Base-by-base conservation (phyloP, 345 rosid genomes). In the Brassica carinata region DNA sequence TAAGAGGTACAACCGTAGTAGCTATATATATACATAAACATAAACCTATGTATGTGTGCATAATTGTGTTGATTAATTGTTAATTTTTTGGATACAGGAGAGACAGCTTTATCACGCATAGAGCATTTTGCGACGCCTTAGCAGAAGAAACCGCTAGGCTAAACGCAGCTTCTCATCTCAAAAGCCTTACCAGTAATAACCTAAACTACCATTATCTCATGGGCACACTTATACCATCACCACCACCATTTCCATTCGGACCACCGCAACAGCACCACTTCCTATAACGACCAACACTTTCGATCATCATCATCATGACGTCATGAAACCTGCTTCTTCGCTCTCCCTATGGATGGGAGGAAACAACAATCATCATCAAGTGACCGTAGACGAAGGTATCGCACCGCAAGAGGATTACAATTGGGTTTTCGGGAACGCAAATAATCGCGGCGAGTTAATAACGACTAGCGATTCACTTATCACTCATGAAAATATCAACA, bases 71-170 rank as follows among this genome's bases (percentile, higher is more conserved):
- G 8, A 34, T 45, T 3, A 6, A 7, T 57, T 48, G 45, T 31
- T 31, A 31, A 31, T 31, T 31, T 31, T 31, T 31, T 31, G n/a
- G n/a, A n/a, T n/a, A n/a, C 89, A 96, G 99, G 89, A 81, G 98
- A 66, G 99, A 96, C 75, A 96, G 98, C 75, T 96, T 96, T 78
- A 85, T 96, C 45, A 96, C 98, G 7, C 99, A 96, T n/a, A 87
- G 99, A 81, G 99, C 99, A 3, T 96, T 92, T 79, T 96, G 99
- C 58, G 98, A 93, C 43, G 99, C 99, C 10, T 89, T 96, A 69
- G 99, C 99, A 1, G 97, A 93, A 84, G 98, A 96, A 86, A 87
- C 98, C 3, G 97, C 97, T 0, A 89, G 98, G 76, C 85, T 96
- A 73, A 93, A 86, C 74, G 99, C 96, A 74, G 89, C 87, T 67